Evolutionary conservation across 768 basidiomycete species (phyloP), one percentile per base, ranked within the genome.

Genomic region (Lactifluus subvellereus): DNA sequence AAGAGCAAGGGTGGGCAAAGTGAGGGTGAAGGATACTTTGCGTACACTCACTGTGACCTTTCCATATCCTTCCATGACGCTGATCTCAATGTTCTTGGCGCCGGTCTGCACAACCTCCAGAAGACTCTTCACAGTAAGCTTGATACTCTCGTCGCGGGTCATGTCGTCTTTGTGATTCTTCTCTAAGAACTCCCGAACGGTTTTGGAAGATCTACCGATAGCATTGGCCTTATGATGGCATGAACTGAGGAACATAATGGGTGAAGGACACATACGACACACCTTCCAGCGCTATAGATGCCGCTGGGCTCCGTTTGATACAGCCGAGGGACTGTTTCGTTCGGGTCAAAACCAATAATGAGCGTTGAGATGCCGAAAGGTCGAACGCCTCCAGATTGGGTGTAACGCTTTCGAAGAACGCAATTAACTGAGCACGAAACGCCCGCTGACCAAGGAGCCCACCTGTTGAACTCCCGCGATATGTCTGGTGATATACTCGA

Each of bases 251-350:
- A 35, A 43, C 22, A 42, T 11, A 4, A 20, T 11, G 11, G 22
- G 32, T 20, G 16, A 22, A 53, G 20, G 9, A 45, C n/a, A 4
- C n/a, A 53, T 20, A 27, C 33, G 20, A 32, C 11, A 54, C 57
- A 91, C 95, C 87, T 98, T 99, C 97, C 97, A 99, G 94, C 93
- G 67, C 90, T 94, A 76, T 95, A 98, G 67, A 98, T 98, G 20
- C 97, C 97, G 72, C 91, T 91, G 1, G 97, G 97, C 74, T 99
- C 97, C 11, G 97, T 98, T 76, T 94, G 89, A 76, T 98, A 99
- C 37, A 99, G 78, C 60, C 91, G 85, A 50, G 97, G 97, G 65
- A 80, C 82, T 50, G 81, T 81, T 71, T 96, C 95, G 73, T 96
- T 79, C 20, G 95, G 96, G 73, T 99, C 96, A 73, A 98, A 99